Percentiles rank a stretch among this genome's conserved stretches.
phyloP scores from a whole-genome alignment of 106 monocot genomes.

The Chionographis japonica region DNA sequence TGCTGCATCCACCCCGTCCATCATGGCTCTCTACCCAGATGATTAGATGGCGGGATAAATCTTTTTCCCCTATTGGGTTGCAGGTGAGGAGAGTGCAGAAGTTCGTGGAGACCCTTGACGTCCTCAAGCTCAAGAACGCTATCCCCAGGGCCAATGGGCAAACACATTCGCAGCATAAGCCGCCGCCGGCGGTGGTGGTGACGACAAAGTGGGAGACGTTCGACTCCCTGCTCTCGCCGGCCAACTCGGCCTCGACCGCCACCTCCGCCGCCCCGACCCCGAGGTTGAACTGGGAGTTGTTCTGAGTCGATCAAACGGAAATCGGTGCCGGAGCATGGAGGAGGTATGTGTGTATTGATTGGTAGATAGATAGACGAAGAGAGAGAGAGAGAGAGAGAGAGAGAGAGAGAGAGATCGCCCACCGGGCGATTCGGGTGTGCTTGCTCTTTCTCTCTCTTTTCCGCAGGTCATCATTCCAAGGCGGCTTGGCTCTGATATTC shows the following conservation, averaged over 20 bases:
- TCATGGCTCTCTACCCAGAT: too few species aligned
- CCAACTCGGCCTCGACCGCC: slow-evolving; percentile 27
- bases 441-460: too few species aligned
- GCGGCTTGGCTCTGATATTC: too few species aligned
- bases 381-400: too few species aligned
- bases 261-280: slow-evolving; percentile 21
- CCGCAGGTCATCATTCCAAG: too few species aligned
- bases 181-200: slow-evolving; percentile 8
- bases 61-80: background rate
- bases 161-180: slow-evolving; percentile 1
- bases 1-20: too few species aligned
- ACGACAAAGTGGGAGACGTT: slow-evolving; percentile 64
- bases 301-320: slow-evolving; percentile 23
- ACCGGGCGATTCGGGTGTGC: too few species aligned
- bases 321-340: too few species aligned
- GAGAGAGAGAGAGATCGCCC: too few species aligned
- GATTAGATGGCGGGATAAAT: too few species aligned
- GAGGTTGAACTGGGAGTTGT: slow-evolving; percentile 74
- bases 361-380: too few species aligned
- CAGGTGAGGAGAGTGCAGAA: slow-evolving; percentile 83
- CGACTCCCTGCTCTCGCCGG: slow-evolving; percentile 49
- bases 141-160: slow-evolving; percentile 1
- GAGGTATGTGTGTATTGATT: too few species aligned
- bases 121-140: slow-evolving; percentile 61
- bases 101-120: slow-evolving; percentile 75